These are phyloP conservation scores for Fremontodendron californicum DNA, from an alignment of 345 rosid genomes.

Conservation along the genomic window DNA sequence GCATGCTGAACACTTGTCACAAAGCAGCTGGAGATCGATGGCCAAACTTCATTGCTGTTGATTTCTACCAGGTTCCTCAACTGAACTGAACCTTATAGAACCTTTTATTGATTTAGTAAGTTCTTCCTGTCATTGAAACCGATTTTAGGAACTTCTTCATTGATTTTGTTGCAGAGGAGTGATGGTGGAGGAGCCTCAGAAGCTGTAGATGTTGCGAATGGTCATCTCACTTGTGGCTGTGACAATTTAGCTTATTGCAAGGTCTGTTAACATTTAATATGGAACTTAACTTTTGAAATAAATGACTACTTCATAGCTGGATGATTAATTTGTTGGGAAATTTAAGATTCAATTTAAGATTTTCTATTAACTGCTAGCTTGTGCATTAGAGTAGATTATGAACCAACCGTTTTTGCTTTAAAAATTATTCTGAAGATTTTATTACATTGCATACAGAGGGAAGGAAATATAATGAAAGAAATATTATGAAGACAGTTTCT, in stretches of 20 bases:
- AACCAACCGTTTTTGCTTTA: no score
- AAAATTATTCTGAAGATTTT: no score
- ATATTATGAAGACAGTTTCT: no score
- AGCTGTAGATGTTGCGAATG: slow-evolving; percentile 79
- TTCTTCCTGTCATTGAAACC: background rate
- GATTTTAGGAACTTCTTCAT: background rate
- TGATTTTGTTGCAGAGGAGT: slow-evolving; percentile 50
- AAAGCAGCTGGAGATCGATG: slow-evolving; percentile 77
- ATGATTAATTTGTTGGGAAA: background rate
- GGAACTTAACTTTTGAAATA: background rate
- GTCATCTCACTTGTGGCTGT: slow-evolving; percentile 93
- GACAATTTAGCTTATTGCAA: slow-evolving; percentile 66
- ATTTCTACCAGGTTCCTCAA: slow-evolving; percentile 68
- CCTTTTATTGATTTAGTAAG: background rate
- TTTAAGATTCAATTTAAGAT: no score
- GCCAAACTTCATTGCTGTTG: slow-evolving; percentile 98
- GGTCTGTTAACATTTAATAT: slow-evolving; percentile 35
- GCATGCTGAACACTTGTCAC: slow-evolving; percentile 66
- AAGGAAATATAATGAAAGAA: no score
- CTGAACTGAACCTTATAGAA: background rate
- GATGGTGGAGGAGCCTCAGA: slow-evolving; percentile 91
- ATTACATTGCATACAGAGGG: no score
- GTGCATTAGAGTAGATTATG: no score
- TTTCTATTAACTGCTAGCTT: no score
- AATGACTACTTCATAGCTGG: background rate